These are phyloP conservation scores for Serendipita vermifera DNA, from an alignment of 768 basidiomycete species.

Conservation along the genomic window DNA sequence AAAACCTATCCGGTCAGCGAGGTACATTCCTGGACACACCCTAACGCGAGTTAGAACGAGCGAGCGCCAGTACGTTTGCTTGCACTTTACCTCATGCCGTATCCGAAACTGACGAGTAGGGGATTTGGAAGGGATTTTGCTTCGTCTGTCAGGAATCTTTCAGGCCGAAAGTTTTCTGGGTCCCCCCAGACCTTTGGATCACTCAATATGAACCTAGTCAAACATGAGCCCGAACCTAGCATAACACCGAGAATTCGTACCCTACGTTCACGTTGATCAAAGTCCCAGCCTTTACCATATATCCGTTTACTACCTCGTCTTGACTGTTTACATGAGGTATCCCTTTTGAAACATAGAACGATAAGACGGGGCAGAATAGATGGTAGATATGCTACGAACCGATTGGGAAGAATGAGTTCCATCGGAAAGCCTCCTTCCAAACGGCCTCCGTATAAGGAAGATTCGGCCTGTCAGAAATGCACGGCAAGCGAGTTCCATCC, in stretches of 20 bases:
- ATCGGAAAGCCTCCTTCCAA: not conserved
- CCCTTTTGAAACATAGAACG: not conserved
- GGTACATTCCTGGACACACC: not conserved
- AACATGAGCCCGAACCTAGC: too few species aligned
- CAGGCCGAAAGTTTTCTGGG: conserved; percentile 7
- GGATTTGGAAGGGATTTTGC: not conserved
- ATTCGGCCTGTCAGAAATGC: not conserved
- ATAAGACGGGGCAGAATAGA: not conserved
- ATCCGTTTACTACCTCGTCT: conserved; percentile 9
- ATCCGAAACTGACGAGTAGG: not conserved
- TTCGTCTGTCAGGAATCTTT: conserved; percentile 1
- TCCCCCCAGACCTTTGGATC: not conserved
- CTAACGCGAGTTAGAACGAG: not conserved
- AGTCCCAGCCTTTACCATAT: not conserved
- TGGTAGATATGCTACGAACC: not conserved
- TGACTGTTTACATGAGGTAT: conserved; percentile 8
- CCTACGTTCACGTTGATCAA: not conserved
- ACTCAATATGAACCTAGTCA: not conserved
- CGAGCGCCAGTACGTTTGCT: too few species aligned
- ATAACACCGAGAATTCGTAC: too few species aligned
- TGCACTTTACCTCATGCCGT: not conserved
- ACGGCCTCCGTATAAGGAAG: not conserved
- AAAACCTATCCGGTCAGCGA: not conserved
- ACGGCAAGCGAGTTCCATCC: not conserved
- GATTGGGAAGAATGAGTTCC: not conserved